Evolutionary conservation across 2,329 filamentous ascomycete genomes (phyloP).

Genomic region (Truncatella angustata): DNA sequence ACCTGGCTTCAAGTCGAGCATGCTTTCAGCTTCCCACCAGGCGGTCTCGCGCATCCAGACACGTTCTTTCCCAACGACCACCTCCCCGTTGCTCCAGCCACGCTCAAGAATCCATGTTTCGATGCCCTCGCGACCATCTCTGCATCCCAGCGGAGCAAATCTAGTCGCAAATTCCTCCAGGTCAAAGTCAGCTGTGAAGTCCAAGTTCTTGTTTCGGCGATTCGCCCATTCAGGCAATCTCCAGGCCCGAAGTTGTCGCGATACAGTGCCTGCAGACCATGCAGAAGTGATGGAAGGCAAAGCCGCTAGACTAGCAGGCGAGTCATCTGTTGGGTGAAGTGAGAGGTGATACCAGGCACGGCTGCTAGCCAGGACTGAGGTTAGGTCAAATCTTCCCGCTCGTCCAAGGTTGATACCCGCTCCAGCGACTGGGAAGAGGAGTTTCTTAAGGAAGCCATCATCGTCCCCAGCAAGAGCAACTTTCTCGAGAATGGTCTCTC

Average conservation of each 20-base stretch:
- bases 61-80: constrained; percentile 84
- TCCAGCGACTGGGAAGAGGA: constrained; percentile 76
- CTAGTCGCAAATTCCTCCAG: constrained; percentile 85
- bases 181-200: constrained; percentile 97
- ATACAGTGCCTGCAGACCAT: constrained; percentile 92
- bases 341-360: constrained; percentile 94
- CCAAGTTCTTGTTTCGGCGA: constrained; percentile 81
- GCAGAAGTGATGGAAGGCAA: constrained; percentile 71
- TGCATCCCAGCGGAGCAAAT: constrained; percentile 80
- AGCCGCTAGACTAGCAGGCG: constrained; percentile 71
- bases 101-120: constrained; percentile 93
- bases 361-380: constrained; percentile 73
- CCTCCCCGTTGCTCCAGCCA: constrained; percentile 97
- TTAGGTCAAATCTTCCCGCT: constrained; percentile 75
- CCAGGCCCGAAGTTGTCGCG: constrained; percentile 90
- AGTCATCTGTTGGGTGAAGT: constrained; percentile 86
- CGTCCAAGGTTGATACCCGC: constrained; percentile 81
- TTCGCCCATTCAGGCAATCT: constrained; percentile 96
- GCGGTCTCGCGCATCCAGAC: constrained; percentile 93
- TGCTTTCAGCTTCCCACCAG: constrained; percentile 97
- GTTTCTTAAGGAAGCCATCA: constrained; percentile 76
- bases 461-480: constrained; percentile 78
- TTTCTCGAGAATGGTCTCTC: constrained; percentile 82
- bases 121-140: constrained; percentile 86
- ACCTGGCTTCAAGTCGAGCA: constrained; percentile 83